Evolutionary conservation across 768 basidiomycete genomes (phyloP).

Genomic region (Brasilioporus rufonigricans): DNA sequence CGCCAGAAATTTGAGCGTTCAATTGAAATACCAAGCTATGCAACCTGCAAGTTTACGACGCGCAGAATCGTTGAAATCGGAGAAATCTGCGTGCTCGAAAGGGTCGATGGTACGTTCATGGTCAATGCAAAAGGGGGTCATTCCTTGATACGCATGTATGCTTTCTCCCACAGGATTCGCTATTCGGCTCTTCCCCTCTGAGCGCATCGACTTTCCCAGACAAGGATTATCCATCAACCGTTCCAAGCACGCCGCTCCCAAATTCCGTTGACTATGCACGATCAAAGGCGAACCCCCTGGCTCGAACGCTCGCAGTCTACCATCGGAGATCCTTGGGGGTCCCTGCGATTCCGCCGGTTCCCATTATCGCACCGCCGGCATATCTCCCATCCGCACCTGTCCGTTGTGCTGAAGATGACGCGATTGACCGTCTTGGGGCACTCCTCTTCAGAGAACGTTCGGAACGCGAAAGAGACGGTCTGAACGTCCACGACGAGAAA

Average conservation of each 20-base stretch:
- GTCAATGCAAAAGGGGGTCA: background rate
- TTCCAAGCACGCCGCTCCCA: conserved; percentile 27
- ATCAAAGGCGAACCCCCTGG: conserved; percentile 24
- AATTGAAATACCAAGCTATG: conserved; percentile 23
- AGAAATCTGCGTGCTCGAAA: conserved; percentile 14
- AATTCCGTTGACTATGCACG: conserved; percentile 18
- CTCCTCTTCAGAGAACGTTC: conserved; percentile 43
- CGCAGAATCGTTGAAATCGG: conserved; percentile 38
- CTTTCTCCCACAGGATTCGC: conserved; percentile 8
- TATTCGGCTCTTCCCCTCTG: conserved; percentile 5
- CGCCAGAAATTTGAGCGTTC: background rate
- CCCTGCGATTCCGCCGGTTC: conserved; percentile 32
- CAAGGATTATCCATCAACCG: conserved; percentile 18
- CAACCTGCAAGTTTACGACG: conserved; percentile 41
- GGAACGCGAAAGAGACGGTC: conserved; percentile 37
- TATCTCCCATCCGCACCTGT: conserved; percentile 25
- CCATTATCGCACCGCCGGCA: conserved; percentile 55
- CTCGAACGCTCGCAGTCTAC: conserved; percentile 18
- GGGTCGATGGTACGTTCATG: conserved; percentile 8
- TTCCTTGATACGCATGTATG: conserved; percentile 7
- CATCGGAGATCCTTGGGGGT: background rate
- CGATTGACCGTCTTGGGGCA: conserved; percentile 41
- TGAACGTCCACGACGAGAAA: conserved; percentile 4
- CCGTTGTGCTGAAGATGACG: conserved; percentile 37
- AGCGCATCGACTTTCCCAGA: background rate